Evolutionary conservation across 2,329 filamentous ascomycete species (phyloP), one percentile per base, ranked within the genome.

Genomic region (Blastomyces parvus): DNA sequence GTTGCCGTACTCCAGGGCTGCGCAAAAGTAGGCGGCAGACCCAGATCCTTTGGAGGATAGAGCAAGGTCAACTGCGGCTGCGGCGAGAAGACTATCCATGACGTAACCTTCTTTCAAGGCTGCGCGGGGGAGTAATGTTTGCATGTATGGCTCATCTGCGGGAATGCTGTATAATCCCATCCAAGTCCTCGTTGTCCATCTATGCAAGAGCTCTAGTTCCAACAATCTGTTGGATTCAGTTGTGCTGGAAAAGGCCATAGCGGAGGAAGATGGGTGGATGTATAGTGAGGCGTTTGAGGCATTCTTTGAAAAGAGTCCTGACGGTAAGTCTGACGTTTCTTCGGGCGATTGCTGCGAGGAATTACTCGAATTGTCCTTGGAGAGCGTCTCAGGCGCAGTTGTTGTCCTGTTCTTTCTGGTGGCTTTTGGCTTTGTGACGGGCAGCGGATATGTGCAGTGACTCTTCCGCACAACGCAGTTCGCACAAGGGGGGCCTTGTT

Each of bases 121-220:
- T 64, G 72, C 68, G 2, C 73, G 70, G 7, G 76, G 72, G 36
- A 79, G 63, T 8, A 73, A 62, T 0, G 65, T 63, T 33, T 75
- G 74, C 17, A 79, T 71, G 62, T 77, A 74, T 6, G 71, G 65
- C 19, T 66, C 62, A 56, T 77, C 75, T 19, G 75, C 71, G 0
- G 75, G 74, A 7, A 77, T 73, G 38, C 72, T 72, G 25, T 72
- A 69, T 64, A 62, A 36, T 27, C 60, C 60, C n/a, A 50, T 62
- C 48, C 72, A 79, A 0, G 76, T 79, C n/a, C 67, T 70, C 0
- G 73, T 75, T 0, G 74, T 74, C 77, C 77, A 80, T 42, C 74
- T 75, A 61, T 80, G 77, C 74, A 80, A 78, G 59, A 80, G 67
- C 62, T 78, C 76, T 4, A 80, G 71, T 65, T 80, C 78, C 30